Percentiles rank a stretch among this genome's conserved stretches.
Evolutionary conservation across 1,284 basidiomycete species (phyloP).

Genomic region (Malassezia dermatis): DNA sequence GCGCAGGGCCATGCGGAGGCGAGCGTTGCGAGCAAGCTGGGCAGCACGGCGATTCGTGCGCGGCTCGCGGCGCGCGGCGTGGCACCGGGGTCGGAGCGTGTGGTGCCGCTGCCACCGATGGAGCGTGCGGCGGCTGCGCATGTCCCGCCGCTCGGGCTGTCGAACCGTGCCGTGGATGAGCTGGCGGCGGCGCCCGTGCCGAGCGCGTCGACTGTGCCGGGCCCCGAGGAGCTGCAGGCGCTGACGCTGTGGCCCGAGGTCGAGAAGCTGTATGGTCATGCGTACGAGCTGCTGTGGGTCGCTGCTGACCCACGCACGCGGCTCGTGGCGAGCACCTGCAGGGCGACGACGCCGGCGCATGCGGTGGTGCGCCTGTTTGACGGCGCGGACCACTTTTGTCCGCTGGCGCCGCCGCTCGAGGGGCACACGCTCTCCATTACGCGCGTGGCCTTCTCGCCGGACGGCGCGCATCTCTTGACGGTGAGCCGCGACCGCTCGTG

Average conservation of each 20-base stretch:
- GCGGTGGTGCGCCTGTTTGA: constrained; percentile 78
- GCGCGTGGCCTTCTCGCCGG: constrained; percentile 72
- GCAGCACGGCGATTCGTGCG: constrained; percentile 41
- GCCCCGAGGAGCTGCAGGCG: constrained; percentile 59
- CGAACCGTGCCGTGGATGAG: constrained; percentile 37
- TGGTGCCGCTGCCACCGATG: background rate
- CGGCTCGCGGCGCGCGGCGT: constrained; percentile 23
- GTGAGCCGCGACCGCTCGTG: constrained; percentile 86
- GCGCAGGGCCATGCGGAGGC: constrained; percentile 32
- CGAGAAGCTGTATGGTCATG: constrained; percentile 95
- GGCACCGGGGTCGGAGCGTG: constrained; percentile 2
- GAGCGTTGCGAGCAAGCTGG: constrained; percentile 36
- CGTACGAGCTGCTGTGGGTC: constrained; percentile 66
- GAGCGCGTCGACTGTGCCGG: constrained; percentile 36
- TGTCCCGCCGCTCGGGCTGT: constrained; percentile 41
- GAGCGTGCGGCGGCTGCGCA: constrained; percentile 26
- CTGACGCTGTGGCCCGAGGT: constrained; percentile 89
- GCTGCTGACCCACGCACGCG: constrained; percentile 34
- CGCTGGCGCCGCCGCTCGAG: constrained; percentile 57
- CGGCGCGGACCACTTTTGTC: constrained; percentile 56
- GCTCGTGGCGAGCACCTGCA: constrained; percentile 82
- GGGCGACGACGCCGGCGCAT: constrained; percentile 73
- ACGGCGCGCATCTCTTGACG: constrained; percentile 67
- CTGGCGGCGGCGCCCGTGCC: background rate
- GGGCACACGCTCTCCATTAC: constrained; percentile 87